Conservation (phyloP, 345 rosid genomes). For the Eucalyptus polybractea region DNA sequence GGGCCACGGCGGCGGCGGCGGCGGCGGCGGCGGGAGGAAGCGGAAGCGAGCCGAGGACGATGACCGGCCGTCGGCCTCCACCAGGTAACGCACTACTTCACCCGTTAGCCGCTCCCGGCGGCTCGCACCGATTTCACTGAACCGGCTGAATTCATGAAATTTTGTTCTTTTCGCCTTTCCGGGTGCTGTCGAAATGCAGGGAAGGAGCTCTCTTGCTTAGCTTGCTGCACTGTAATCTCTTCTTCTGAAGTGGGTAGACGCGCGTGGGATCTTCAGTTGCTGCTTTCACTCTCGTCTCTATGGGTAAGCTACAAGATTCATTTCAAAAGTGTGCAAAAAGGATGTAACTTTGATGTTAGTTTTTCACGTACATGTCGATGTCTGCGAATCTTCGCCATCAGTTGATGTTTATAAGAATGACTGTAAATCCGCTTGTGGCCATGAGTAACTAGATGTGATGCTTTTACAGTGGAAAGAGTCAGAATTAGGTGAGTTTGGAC, state of each 20-base stretch:
- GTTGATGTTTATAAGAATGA: background rate
- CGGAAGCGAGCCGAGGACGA: slow-evolving; percentile 33
- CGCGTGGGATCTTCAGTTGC: background rate
- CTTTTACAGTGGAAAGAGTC: background rate
- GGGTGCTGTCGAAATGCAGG: slow-evolving; percentile 5
- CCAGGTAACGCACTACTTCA: slow-evolving; percentile 1
- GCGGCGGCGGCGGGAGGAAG: slow-evolving; percentile 3
- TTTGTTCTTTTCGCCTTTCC: background rate
- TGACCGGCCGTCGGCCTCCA: background rate
- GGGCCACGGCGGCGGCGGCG: background rate
- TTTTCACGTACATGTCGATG: background rate
- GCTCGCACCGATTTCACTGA: background rate
- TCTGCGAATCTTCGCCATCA: background rate
- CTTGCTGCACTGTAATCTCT: slow-evolving; percentile 23
- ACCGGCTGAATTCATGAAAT: background rate
- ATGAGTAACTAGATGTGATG: background rate
- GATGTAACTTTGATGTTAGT: background rate
- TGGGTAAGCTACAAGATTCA: background rate
- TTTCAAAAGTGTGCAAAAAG: background rate
- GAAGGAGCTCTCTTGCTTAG: slow-evolving; percentile 22
- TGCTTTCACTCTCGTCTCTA: background rate
- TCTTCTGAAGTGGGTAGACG: background rate
- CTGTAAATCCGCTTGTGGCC: background rate
- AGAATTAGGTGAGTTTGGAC: background rate
- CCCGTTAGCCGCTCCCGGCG: background rate